Conservation (phyloP, 140 eudicot genomes). For the Ambrosia hybrid region DNA sequence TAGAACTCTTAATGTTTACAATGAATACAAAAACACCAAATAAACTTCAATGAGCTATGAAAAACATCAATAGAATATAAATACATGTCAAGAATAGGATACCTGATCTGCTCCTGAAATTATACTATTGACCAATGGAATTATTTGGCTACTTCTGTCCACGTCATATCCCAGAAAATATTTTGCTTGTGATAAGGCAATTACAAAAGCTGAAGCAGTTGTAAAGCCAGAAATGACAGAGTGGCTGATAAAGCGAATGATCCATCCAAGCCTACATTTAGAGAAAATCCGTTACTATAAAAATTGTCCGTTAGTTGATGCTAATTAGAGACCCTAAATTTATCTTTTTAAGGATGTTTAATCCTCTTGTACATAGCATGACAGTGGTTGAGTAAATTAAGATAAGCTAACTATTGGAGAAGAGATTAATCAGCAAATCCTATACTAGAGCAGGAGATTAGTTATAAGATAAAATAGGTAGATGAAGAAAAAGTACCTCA, state of each 20-base stretch:
- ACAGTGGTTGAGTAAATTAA: too few relatives aligned
- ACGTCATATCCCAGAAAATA: conserved; percentile 83
- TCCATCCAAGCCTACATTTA: conserved; percentile 89
- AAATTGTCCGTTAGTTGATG: not conserved
- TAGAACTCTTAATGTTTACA: not conserved
- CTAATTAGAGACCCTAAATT: not conserved
- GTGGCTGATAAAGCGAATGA: conserved; percentile 94
- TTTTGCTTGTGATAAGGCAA: conserved; percentile 96
- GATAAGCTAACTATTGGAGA: too few relatives aligned
- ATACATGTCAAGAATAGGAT: conserved; percentile 19
- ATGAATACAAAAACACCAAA: not conserved
- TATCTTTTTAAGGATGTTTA: too few relatives aligned
- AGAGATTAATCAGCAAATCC: too few relatives aligned
- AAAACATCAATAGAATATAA: not conserved
- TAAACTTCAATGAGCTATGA: not conserved
- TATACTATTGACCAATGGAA: conserved; percentile 81
- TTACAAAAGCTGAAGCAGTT: conserved; percentile 91
- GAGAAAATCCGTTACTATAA: conserved; percentile 19
- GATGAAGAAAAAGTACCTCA: conserved; percentile 52
- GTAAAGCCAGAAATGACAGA: conserved; percentile 99
- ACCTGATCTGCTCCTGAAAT: conserved; percentile 76
- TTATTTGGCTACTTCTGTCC: conserved; percentile 76
- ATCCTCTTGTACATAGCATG: too few relatives aligned
- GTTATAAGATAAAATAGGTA: too few relatives aligned
- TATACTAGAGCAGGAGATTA: too few relatives aligned